phyloP scores from a whole-genome alignment of 75 land plant genomes.

The Ceratopteris richardii region DNA sequence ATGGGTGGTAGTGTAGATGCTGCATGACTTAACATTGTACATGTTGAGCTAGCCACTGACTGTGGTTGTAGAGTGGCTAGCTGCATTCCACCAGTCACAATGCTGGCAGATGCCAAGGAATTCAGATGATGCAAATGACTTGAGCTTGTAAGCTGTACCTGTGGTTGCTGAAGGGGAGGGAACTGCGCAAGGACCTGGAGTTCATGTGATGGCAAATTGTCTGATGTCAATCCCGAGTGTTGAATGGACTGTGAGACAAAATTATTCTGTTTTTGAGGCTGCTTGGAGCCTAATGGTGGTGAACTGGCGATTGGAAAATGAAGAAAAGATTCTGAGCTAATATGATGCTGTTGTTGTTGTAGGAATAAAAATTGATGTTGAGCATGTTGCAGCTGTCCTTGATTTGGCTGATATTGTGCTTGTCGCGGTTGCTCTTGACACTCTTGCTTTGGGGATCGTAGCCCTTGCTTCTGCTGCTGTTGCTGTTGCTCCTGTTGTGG shows the following conservation, averaged over 20 bases:
- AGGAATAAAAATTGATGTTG: not conserved
- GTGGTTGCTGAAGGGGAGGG: constrained; percentile 9
- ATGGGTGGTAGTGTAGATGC: constrained; percentile 6
- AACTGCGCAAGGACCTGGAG: not conserved
- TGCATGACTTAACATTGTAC: no score
- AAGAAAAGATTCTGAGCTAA: no score
- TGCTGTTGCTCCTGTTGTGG: constrained; percentile 6
- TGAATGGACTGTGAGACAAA: no score
- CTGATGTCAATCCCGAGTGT: not conserved
- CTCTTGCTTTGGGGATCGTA: not conserved
- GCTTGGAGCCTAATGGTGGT: no score
- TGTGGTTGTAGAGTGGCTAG: not conserved
- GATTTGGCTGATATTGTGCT: not conserved
- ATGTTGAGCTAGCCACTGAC: constrained; percentile 2
- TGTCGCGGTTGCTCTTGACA: not conserved
- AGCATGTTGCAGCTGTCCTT: not conserved
- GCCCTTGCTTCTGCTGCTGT: not conserved
- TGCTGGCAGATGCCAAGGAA: not conserved
- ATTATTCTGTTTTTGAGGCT: no score
- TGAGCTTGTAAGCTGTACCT: not conserved
- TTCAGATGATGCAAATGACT: constrained; percentile 1
- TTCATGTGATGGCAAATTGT: not conserved
- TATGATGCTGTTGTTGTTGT: not conserved
- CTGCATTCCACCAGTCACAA: constrained; percentile 4
- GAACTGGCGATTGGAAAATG: no score